Evolutionary conservation across 768 basidiomycete genomes (phyloP).

Genomic region (Lactarius sanguifluus): DNA sequence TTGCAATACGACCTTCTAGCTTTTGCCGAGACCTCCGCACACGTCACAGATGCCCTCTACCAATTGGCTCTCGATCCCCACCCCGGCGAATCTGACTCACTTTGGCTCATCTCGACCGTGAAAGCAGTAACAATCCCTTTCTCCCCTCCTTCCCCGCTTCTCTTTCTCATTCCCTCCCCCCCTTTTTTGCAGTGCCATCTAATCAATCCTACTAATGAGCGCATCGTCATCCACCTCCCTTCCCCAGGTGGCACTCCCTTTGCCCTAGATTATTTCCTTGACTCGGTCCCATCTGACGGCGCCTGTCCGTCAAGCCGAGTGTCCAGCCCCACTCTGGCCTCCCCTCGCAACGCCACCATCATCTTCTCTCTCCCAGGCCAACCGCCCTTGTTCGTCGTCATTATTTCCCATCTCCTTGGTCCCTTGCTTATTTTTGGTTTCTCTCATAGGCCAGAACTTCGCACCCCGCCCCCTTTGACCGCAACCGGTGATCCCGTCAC

Average conservation of each 20-base stretch:
- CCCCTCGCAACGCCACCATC: slow-evolving; percentile 53
- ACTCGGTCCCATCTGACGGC: slow-evolving; percentile 66
- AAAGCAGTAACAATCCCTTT: slow-evolving; percentile 49
- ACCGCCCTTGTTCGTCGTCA: slow-evolving; percentile 56
- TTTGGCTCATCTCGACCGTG: slow-evolving; percentile 61
- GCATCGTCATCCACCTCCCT: slow-evolving; percentile 55
- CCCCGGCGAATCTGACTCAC: slow-evolving; percentile 42
- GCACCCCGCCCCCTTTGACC: slow-evolving; percentile 63
- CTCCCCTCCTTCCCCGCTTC: slow-evolving; percentile 17
- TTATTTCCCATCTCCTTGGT: slow-evolving; percentile 16
- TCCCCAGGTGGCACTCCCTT: slow-evolving; percentile 48
- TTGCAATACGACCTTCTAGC: slow-evolving; percentile 47
- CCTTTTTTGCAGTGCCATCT: slow-evolving; percentile 61
- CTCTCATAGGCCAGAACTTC: slow-evolving; percentile 59
- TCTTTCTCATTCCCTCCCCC: slow-evolving; percentile 14
- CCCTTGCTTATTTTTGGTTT: not conserved
- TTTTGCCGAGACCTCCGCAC: slow-evolving; percentile 41
- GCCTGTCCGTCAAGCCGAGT: slow-evolving; percentile 47
- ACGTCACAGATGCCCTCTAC: slow-evolving; percentile 52
- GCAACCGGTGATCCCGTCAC: slow-evolving; percentile 62
- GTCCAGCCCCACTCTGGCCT: slow-evolving; percentile 16
- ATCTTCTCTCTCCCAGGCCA: slow-evolving; percentile 44
- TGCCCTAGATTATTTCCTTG: slow-evolving; percentile 70
- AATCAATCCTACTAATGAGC: slow-evolving; percentile 50
- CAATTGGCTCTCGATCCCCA: slow-evolving; percentile 65